Base-by-base conservation (phyloP, 805 yeast genomes). In the Kuraishia ogatae region DNA sequence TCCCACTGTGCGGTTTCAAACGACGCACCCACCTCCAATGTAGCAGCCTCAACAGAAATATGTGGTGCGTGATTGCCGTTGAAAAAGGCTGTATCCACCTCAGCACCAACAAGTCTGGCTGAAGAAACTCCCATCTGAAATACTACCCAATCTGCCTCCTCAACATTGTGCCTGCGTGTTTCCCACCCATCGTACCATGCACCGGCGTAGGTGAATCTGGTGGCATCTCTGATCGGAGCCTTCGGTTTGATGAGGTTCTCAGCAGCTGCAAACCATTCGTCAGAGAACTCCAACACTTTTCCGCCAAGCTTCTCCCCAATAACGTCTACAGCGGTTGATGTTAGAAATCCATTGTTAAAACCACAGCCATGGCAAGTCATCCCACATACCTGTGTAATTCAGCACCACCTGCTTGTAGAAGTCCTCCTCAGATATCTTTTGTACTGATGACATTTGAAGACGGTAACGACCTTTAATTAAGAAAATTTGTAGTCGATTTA, bases 171-270 rank as follows among this genome's bases (percentile, higher is more conserved):
- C 71, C 99, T 80, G 67, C 97, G 79, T 13, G 98, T 93, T 71
- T 93, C 98, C 98, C 98, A 93, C 22, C 99, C 99, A 62, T 93
- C 99, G 67, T 89, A 93, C 97, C 97, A 93, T 2, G 97, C 97
- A 53, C 98, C 98, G 2, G 92, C 81, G 57, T 80, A 87, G 1
- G 85, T 82, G 69, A 90, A 92, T 62, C 80, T 78, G 28, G 91
- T 86, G 11, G 87, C 85, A 62, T 90, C 96, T 64, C 96, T 76
- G 56, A 89, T 80, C 1, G 97, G 96, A 2, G 85, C 79, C 50
- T 77, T 78, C 46, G 97, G 92, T 65, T 88, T 84, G 67, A 91
- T 84, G 63, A 93, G 77, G 71, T 93, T 93, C 35, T 78, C 81
- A 5, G 98, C 98, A 49, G 83, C 93, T 1, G 97, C 98, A 72